These are phyloP conservation scores for Pseudognaphalium luteoalbum DNA, from an alignment of 129 eudicot species.

Conservation along the genomic window DNA sequence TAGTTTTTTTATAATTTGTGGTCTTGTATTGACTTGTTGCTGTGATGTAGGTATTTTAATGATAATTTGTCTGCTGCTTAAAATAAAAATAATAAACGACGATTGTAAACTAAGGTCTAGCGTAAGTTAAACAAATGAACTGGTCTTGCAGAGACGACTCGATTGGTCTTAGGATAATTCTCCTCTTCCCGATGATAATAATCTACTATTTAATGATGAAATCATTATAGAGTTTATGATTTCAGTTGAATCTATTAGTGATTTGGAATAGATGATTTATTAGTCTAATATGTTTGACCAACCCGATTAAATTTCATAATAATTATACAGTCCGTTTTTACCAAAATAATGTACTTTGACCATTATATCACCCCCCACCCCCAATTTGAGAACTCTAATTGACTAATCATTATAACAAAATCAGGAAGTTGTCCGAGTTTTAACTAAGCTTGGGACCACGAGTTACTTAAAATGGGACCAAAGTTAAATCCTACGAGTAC, in stretches of 20 bases:
- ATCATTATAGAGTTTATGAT: too few relatives aligned
- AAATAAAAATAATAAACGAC: too few relatives aligned
- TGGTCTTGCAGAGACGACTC: background rate
- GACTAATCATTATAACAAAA: background rate
- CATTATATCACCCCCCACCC: background rate
- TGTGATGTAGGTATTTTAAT: too few relatives aligned
- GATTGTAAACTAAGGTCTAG: background rate
- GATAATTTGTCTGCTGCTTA: too few relatives aligned
- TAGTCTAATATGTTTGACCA: background rate
- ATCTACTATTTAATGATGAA: too few relatives aligned
- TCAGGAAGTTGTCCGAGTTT: background rate
- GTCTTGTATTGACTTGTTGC: too few relatives aligned
- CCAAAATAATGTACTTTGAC: background rate
- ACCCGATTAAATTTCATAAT: background rate
- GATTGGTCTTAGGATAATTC: background rate
- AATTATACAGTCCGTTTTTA: background rate
- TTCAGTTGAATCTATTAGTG: too few relatives aligned
- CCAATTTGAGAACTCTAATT: background rate
- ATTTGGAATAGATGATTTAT: too few relatives aligned
- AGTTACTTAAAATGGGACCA: background rate
- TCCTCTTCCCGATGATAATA: too few relatives aligned
- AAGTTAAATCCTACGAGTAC: background rate
- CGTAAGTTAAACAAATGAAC: background rate
- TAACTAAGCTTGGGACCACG: background rate
- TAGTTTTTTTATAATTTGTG: too few relatives aligned